Evolutionary conservation across 1,284 basidiomycete species (phyloP), one percentile per base, ranked within the genome.

Genomic region (Peniophora sp.): DNA sequence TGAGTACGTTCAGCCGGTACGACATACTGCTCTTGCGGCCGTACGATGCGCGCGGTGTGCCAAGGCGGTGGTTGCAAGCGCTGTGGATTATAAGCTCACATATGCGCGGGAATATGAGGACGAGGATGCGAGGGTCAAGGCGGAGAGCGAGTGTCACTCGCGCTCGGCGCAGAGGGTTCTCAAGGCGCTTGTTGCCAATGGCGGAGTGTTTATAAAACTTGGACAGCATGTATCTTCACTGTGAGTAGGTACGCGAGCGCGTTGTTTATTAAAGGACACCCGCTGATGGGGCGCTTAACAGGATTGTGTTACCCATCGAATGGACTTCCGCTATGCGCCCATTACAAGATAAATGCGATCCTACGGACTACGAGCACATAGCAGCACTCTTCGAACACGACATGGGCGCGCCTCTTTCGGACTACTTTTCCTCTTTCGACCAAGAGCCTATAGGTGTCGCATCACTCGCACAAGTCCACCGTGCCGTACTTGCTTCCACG

Each of bases 401-500:
- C 62, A 83, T 89, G 63, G 89, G 89, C 8, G 62, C 66, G 34
- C 69, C 78, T 0, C 74, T 90, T 35, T 68, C 70, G 1, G 83
- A 86, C 9, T 63, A 87, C 35, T 91, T 97, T 60, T 79, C 83
- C 32, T 82, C 92, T 53, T 96, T 99, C 63, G 83, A 97, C 58
- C 81, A 83, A 3, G 74, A 75, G n/a, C 96, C 97, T 10, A 89
- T 99, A 50, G 97, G 97, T 5, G 93, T 97, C 9, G 95, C 94
- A 3, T 94, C 85, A 62, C 71, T 99, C 32, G 96, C 95, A 6
- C 96, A 99, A 67, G 97, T 99, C 5, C 97, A 99, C 68, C 79
- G 87, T 17, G 97, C 88, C 0, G 75, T 72, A 6, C 84, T 93
- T 58, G 79, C 81, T 48, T 72, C 79, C 45, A 83, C 85, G 1